These are phyloP conservation scores for Volvox africanus DNA, from an alignment of 139 green algal genomes.

Conservation along the genomic window DNA sequence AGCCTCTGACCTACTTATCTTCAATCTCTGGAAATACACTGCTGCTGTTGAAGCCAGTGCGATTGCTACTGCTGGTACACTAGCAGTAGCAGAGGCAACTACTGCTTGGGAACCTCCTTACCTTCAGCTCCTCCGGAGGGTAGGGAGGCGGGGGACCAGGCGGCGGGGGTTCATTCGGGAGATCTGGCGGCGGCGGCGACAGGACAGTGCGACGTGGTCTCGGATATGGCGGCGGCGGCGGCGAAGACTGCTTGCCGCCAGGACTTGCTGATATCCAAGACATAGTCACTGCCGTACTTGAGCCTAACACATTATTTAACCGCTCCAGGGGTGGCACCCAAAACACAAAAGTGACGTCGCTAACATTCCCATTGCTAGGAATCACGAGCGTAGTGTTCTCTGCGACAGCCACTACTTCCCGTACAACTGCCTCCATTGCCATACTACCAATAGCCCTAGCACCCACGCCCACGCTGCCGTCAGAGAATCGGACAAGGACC, in stretches of 20 bases:
- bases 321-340: neutral
- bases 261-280: neutral
- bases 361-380: neutral
- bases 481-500: neutral
- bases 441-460: neutral
- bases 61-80: too few relatives aligned
- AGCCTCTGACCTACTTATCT: neutral
- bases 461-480: neutral
- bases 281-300: neutral
- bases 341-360: slow-evolving; percentile 20
- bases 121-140: slow-evolving; percentile 10
- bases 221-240: neutral
- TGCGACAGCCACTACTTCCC: neutral
- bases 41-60: neutral
- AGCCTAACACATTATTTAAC: neutral
- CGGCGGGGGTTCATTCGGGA: neutral
- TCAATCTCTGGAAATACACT: neutral
- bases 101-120: neutral
- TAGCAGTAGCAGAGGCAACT: neutral
- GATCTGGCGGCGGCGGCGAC: neutral
- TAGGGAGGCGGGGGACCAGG: neutral
- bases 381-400: neutral
- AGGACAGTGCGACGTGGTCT: neutral
- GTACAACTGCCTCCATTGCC: neutral
- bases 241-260: slow-evolving; percentile 5